Evolutionary conservation across 192 early-diverging fungal species (phyloP), one percentile per base, ranked within the genome.

Genomic region (Backusella circina): DNA sequence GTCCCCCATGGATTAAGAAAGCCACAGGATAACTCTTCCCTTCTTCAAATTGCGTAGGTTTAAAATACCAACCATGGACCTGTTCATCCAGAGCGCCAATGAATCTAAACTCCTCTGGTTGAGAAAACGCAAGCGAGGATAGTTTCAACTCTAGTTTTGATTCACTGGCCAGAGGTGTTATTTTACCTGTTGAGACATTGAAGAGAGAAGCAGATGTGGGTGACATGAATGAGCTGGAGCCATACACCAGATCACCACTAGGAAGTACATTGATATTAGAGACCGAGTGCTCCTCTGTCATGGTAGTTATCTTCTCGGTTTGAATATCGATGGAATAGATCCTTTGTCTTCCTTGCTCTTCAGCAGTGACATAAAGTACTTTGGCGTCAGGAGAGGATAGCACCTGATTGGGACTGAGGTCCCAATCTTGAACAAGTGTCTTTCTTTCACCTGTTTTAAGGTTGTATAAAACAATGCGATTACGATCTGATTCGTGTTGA

Each of bases 1-100:
- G 94, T 7, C 94, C 94, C 21, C 94, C 94, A 75, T 95, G 94
- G 68, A 95, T 87, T 72, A 95, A 76, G 41, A 92, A 90, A 2
- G 92, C 93, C 1, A 94, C 73, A 33, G 94, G 93, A 70, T 93
- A 94, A 65, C 84, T 86, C 44, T 83, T 84, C 0, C 66, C 37
- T 3, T 81, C 38, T 35, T 90, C 82, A 70, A 93, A 92, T 2
- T 72, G 69, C 7, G 79, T 80, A 36, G 93, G 93, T 68, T 89
- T 90, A 70, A 90, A 75, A 30, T 93, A 32, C 86, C 89, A 94
- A 18, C 88, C 89, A 70, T 88, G 86, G 13, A 91, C 85, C 15
- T 75, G 70, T 32, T 88, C 87, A 68, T 76, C 80, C 16, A 80
- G 50, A 1, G 90, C 88, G 4, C 93, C 93, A 10, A 65, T 72